Evolutionary conservation across 2,329 filamentous ascomycete species (phyloP).

Genomic region (Verticillium isaacii): DNA sequence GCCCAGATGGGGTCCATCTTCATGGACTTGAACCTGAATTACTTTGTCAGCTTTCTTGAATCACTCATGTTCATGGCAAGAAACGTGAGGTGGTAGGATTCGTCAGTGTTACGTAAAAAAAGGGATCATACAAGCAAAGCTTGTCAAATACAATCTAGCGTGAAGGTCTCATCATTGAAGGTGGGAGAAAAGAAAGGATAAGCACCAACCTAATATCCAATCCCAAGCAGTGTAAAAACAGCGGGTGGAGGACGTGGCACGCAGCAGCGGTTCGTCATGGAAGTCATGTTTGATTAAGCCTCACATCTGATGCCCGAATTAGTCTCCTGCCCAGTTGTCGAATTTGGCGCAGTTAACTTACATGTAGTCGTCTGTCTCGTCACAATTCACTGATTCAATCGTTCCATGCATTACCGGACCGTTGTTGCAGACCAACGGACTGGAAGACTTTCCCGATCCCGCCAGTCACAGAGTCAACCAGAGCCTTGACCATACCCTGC

Average conservation of each 20-base stretch:
- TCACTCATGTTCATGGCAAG: too few relatives aligned
- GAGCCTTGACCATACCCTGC: constrained; percentile 62
- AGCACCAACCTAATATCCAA: constrained; percentile 1
- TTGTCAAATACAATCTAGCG: constrained; percentile 46
- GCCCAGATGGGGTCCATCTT: too few relatives aligned
- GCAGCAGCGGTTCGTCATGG: neutral
- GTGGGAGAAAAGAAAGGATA: neutral
- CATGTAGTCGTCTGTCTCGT: neutral
- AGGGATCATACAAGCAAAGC: constrained; percentile 25
- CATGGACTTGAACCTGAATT: too few relatives aligned
- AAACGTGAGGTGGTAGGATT: too few relatives aligned
- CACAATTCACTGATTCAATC: neutral
- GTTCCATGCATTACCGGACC: constrained; percentile 1
- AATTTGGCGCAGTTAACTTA: neutral
- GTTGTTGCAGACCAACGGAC: constrained; percentile 9
- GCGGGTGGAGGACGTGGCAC: constrained; percentile 7
- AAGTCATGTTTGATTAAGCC: neutral
- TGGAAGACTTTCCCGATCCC: constrained; percentile 40
- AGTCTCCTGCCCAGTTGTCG: neutral
- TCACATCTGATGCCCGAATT: neutral
- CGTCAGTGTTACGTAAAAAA: neutral
- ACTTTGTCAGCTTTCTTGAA: too few relatives aligned
- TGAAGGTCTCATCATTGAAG: constrained; percentile 34
- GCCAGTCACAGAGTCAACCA: constrained; percentile 54
- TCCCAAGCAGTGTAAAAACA: neutral